Percentiles rank a stretch among this genome's conserved stretches.
Evolutionary conservation across 2,329 filamentous ascomycete species (phyloP).

Genomic region (Diplodia mutila): DNA sequence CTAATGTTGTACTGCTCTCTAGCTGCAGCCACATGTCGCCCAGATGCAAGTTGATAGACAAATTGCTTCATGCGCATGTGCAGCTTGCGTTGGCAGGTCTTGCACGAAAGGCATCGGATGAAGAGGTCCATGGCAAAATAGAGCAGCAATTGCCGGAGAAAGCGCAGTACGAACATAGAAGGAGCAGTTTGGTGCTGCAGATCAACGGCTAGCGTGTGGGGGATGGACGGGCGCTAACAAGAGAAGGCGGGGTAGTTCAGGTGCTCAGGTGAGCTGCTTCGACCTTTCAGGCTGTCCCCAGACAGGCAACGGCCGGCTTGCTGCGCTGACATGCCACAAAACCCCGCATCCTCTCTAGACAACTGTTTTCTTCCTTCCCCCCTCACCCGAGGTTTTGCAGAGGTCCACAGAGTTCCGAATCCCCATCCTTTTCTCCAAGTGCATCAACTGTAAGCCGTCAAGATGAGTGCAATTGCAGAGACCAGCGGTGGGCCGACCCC

Average conservation of each 20-base stretch:
- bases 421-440: neutral
- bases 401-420: neutral
- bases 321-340: constrained; percentile 19
- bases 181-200: neutral
- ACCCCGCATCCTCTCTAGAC: constrained; percentile 11
- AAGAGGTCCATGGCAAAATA: neutral
- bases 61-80: neutral
- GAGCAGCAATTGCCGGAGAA: neutral
- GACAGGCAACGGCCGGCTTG: neutral
- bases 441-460: constrained; percentile 30
- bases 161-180: too few relatives aligned
- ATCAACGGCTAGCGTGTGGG: constrained; percentile 15
- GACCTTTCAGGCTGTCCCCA: neutral
- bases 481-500: constrained; percentile 42
- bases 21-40: neutral
- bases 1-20: neutral
- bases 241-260: constrained; percentile 11
- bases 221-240: constrained; percentile 11
- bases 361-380: neutral
- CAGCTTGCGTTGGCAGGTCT: neutral
- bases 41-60: neutral
- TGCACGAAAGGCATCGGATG: neutral
- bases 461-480: constrained; percentile 53
- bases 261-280: neutral
- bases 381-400: neutral